phyloP scores from a whole-genome alignment of 768 basidiomycete genomes.

The Termitomyces bulborhizus region DNA sequence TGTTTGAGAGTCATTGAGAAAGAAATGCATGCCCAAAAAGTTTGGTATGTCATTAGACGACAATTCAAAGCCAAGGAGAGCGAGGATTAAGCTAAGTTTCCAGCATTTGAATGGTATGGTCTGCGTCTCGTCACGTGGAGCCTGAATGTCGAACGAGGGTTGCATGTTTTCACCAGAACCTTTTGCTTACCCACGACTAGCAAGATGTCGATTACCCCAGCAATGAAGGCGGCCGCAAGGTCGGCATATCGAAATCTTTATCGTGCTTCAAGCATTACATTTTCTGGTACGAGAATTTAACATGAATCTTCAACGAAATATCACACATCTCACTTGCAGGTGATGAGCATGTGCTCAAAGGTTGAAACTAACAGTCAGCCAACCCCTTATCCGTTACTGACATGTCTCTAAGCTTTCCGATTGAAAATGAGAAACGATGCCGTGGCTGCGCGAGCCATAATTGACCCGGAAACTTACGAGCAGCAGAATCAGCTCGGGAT shows the following conservation, averaged over 20 bases:
- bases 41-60: too few species aligned
- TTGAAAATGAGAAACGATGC: slow-evolving; percentile 61
- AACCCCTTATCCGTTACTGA: background rate
- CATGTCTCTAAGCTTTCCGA: slow-evolving; percentile 53
- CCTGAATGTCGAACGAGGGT: too few species aligned
- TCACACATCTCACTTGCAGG: slow-evolving; percentile 28
- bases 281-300: slow-evolving; percentile 40
- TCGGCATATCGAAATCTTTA: slow-evolving; percentile 70
- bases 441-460: slow-evolving; percentile 29
- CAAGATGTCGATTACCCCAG: slow-evolving; percentile 48
- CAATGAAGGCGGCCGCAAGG: slow-evolving; percentile 59
- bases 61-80: too few species aligned
- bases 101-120: background rate
- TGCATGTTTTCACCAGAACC: background rate
- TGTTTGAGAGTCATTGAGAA: background rate
- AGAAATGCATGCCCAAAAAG: background rate
- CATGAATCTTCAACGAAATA: background rate
- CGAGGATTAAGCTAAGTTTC: too few species aligned
- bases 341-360: slow-evolving; percentile 50
- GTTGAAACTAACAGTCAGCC: slow-evolving; percentile 22
- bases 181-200: background rate
- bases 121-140: background rate
- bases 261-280: slow-evolving; percentile 61
- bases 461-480: slow-evolving; percentile 43
- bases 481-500: slow-evolving; percentile 51